Base-by-base conservation (phyloP, 345 rosid genomes). In the Ceriops zippeliana region DNA sequence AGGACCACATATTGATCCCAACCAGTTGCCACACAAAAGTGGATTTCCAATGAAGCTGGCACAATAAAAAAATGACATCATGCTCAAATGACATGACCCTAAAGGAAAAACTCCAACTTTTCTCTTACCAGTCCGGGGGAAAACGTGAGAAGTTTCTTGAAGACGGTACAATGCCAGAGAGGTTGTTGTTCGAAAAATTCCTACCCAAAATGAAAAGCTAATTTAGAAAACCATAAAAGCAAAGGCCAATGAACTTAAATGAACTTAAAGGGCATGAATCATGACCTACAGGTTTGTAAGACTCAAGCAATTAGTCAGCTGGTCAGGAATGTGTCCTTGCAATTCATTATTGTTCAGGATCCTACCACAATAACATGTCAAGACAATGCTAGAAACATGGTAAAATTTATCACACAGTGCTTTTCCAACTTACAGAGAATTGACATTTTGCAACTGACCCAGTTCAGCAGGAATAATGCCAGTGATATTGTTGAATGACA, bases 151-250 rank as follows among this genome's bases (percentile, higher is more conserved):
- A 84, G 82, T 96, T 92, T 59, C 85, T 80, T 38, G 68, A 70
- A 3, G 78, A 77, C 6, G 98, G 97, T 35, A 90, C 63, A 28
- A 74, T 42, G 49, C 99, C 99, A 0, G 99, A 85, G 35, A 96
- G 80, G 69, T 92, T 92, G 87, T 96, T 96, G 79, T 79, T 80
- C 34, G 99, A 90, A 32, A 96, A 83, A 78, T 96, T 90, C 83
- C 99, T 96, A 68, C 20, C 52, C 26, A 7, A 38, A 3, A 42
- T 10, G 21, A 37, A 61, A 22, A 30, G 0, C 11, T 34, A 8
- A 22, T 15, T 58, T 32, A 61, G 35, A 52, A 20, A 21, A 53
- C 2, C 1, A 32, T 7, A 57, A n/a, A 47, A 27, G 13, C 16
- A 3, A 42, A 42, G 0, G 19, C 5, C 19, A 11, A 42, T 42